These are phyloP conservation scores for Boletus sp. DNA, from an alignment of 1,284 basidiomycete genomes.

Conservation along the genomic window DNA sequence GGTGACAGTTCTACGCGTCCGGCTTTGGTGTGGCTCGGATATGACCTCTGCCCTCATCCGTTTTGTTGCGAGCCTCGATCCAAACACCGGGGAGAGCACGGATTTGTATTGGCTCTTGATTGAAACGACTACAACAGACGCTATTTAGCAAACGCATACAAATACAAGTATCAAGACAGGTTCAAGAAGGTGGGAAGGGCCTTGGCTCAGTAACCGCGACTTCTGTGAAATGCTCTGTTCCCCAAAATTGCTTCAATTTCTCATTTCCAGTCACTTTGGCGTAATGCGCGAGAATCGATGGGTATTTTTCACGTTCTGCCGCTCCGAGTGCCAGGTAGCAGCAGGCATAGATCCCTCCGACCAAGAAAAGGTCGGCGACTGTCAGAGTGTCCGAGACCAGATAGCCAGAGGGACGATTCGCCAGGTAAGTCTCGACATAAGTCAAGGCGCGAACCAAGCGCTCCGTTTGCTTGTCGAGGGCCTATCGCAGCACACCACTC, in stretches of 20 bases:
- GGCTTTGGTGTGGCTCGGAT: no score
- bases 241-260: constrained; percentile 38
- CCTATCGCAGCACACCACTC: background rate
- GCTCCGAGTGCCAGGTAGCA: constrained; percentile 39
- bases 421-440: constrained; percentile 52
- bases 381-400: constrained; percentile 62
- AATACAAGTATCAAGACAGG: background rate
- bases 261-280: constrained; percentile 52
- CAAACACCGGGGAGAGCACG: no score
- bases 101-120: no score
- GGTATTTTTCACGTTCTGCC: constrained; percentile 42
- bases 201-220: constrained; percentile 4
- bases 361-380: constrained; percentile 58
- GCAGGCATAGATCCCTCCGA: constrained; percentile 38
- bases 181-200: background rate
- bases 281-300: constrained; percentile 54
- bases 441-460: constrained; percentile 32
- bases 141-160: background rate
- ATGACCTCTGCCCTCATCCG: no score
- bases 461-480: constrained; percentile 13
- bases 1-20: no score
- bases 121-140: background rate
- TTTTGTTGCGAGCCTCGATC: no score
- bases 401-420: constrained; percentile 45
- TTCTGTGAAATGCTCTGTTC: constrained; percentile 7